A percentile compares a stretch with the other conserved stretches of the same genome.
phyloP scores from a whole-genome alignment of 768 basidiomycete genomes.

The Phaffia australis region DNA sequence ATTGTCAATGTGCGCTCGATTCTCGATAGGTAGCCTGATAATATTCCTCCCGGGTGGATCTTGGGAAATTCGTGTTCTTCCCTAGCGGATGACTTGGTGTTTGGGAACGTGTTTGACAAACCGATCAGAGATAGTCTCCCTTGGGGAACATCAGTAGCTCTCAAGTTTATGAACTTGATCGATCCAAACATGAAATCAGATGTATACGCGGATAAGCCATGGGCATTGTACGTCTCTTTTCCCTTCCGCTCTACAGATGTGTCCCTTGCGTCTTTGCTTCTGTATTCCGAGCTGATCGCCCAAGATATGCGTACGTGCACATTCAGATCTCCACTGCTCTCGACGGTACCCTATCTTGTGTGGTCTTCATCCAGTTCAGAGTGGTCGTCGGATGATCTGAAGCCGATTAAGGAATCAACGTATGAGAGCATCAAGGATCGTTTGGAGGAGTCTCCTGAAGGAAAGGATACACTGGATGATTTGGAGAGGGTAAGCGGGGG shows the following conservation, averaged over 20 bases:
- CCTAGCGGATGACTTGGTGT: conserved; percentile 21
- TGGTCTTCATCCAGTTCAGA: not conserved
- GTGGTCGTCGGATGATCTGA: not conserved
- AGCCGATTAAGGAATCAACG: conserved; percentile 12
- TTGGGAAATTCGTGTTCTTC: conserved; percentile 1
- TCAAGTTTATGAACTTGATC: conserved; percentile 20
- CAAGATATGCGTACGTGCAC: not conserved
- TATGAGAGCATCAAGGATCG: not conserved
- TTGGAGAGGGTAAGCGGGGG: not conserved
- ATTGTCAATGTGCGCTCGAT: not conserved
- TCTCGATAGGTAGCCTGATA: not conserved
- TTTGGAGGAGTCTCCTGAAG: not conserved
- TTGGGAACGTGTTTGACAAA: conserved; percentile 23
- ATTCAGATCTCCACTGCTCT: conserved; percentile 16
- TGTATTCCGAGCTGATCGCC: not conserved
- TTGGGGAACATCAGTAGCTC: conserved; percentile 23
- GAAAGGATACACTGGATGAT: not conserved
- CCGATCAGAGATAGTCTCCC: conserved; percentile 24
- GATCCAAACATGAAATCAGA: conserved; percentile 17
- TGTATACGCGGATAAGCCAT: conserved; percentile 25
- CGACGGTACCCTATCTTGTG: conserved; percentile 11
- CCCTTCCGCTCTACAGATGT: not conserved
- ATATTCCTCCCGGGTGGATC: not conserved
- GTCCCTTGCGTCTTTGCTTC: not conserved
- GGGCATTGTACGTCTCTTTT: conserved; percentile 16